A percentile compares a stretch with the other conserved stretches of the same genome.
Evolutionary conservation across 768 basidiomycete species (phyloP).

Genomic region (Suillus weaverae): DNA sequence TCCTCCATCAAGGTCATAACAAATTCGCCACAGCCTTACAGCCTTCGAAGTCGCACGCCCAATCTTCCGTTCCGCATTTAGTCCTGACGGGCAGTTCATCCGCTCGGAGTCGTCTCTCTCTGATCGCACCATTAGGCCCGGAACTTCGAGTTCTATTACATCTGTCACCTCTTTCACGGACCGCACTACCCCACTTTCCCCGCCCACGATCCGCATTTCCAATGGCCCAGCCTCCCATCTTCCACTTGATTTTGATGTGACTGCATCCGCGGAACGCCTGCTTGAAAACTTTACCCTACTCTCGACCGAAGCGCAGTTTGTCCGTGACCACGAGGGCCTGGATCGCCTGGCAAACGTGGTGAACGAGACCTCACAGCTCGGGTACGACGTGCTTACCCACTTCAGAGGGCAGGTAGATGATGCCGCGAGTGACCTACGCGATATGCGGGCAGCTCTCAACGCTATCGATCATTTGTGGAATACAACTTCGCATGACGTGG

Average conservation of each 20-base stretch:
- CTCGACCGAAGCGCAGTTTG: constrained; percentile 42
- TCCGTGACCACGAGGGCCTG: constrained; percentile 39
- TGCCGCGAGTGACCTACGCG: constrained; percentile 47
- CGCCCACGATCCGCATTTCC: constrained; percentile 19
- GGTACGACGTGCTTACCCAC: constrained; percentile 46
- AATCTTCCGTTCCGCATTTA: constrained; percentile 65
- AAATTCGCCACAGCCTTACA: constrained; percentile 48
- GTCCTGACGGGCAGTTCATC: constrained; percentile 44
- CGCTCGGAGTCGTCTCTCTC: constrained; percentile 57
- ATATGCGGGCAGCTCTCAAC: constrained; percentile 46
- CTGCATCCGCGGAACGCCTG: constrained; percentile 45
- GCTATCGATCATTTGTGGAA: constrained; percentile 46
- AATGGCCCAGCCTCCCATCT: constrained; percentile 38
- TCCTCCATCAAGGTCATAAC: background rate
- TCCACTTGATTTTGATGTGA: constrained; percentile 46
- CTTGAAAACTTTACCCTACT: constrained; percentile 56
- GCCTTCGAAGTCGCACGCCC: constrained; percentile 67
- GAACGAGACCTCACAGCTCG: constrained; percentile 47
- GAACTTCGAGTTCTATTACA: constrained; percentile 40
- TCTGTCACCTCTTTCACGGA: constrained; percentile 52
- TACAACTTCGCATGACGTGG: constrained; percentile 43
- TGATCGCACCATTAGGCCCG: constrained; percentile 52
- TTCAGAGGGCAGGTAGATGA: constrained; percentile 58
- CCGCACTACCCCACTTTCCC: constrained; percentile 20
- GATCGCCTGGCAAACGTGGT: constrained; percentile 46